Evolutionary conservation across 192 early-diverging fungal genomes (phyloP), one percentile per base, ranked within the genome.

Genomic region (Backusella parvicylindrica): DNA sequence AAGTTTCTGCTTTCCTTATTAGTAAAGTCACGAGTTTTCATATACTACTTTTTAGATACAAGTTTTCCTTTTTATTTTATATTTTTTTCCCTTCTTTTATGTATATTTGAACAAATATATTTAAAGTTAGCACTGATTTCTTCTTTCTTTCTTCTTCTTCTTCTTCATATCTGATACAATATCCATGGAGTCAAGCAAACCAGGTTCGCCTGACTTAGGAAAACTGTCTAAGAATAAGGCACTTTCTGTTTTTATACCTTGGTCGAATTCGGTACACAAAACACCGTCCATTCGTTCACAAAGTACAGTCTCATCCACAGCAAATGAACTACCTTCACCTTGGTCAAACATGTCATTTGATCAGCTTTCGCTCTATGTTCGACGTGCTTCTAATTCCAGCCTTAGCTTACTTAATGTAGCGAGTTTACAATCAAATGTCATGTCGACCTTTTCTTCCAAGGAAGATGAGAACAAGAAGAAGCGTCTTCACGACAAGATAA

Each of bases 261-360:
- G 53, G 53, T 60, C 53, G 26, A 60, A 60, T 60, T 28, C 53
- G 9, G 53, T 12, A 9, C 53, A 70, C 6, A 70, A 32, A 38
- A 41, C 26, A 43, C 68, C 68, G 18, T 70, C 68, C 28, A 47
- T 70, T 43, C 37, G 41, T 43, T 70, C 68, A 26, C 33, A 70
- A 8, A 60, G 53, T 12, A 60, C 53, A 23, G 37, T 26, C 28
- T 70, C 68, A 41, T 70, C 68, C 4, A 47, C 38, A 28, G 26
- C 32, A 37, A 36, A 41, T 47, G 37, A 47, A 1, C 41, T 40
- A 13, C 60, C 72, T 32, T 73, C 72, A 36, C 65, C 66, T 33
- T 77, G 70, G 64, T 72, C 77, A n/a, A 72, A 35, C 18, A 21
- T 78, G n/a, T 74, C 79, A 2, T 75, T 80, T 31, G 79, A 80